Base-by-base conservation (phyloP, 2,329 filamentous ascomycete genomes). In the Lachnellula suecica region DNA sequence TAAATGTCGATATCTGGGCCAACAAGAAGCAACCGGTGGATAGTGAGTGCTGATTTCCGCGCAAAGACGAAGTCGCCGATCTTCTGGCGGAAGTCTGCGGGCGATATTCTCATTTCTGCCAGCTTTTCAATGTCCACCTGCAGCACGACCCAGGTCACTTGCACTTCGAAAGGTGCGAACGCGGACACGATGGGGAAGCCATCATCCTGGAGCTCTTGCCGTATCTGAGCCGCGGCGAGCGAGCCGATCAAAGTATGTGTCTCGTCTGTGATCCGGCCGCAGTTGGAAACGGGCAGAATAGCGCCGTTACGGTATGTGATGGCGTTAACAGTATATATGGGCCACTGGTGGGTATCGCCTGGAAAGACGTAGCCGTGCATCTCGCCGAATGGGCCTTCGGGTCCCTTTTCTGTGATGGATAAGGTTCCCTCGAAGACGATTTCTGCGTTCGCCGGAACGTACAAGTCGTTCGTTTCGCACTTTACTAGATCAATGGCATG, bases 121-220 rank as follows among this genome's bases (percentile, higher is more conserved):
- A 86, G 72, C 61, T 79, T 79, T 5, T 73, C 69, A 1, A 75
- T 79, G 62, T 87, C 82, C 20, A 84, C 76, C 52, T 83, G 76
- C 60, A 87, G 58, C 0, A 68, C 75, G 0, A 70, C 69, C 77
- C 77, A 80, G 0, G 72, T 78, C 0, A 74, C 75, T 51, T 77
- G 73, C 0, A 73, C 69, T 52, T 77, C 73, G 44, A 76, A 74
- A 0, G 74, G 74, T 0, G 74, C 56, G 54, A 71, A 75, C 1
- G 70, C 70, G 11, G 78, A 72, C 3, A 59, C 71, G 47, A 79
- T 66, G 0, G 77, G 76, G 2, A 79, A 64, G 1, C 63, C 68
- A 6, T 66, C 55, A 10, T 65, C 58, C 52, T 72, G 66, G 44
- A 63, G 70, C 17, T 73, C 52, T 3, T 67, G 59, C 5, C 65